Percentiles rank a stretch among this genome's conserved stretches.
These are phyloP conservation scores for Elongisporangium undulatum DNA, from an alignment of 352 stramenopile genomes.

Conservation along the genomic window DNA sequence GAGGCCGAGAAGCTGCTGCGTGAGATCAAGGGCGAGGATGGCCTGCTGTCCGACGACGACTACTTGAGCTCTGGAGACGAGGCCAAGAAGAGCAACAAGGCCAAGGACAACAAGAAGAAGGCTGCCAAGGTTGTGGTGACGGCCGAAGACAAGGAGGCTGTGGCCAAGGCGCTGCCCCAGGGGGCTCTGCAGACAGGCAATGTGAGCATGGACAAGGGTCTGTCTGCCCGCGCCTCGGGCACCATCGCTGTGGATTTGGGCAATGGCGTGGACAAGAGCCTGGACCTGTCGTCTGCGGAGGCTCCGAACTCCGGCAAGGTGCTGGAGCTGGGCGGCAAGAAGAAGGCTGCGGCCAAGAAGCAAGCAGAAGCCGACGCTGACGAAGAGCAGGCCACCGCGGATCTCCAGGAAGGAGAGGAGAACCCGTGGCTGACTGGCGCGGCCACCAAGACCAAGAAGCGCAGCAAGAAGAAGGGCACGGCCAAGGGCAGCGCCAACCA, in stretches of 20 bases:
- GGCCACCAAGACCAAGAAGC: slow-evolving; percentile 55
- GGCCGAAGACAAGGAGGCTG: slow-evolving; percentile 40
- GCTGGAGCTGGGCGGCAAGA: slow-evolving; percentile 31
- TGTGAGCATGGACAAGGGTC: slow-evolving; percentile 70
- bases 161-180: slow-evolving; percentile 46
- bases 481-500: slow-evolving; percentile 28
- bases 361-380: slow-evolving; percentile 18
- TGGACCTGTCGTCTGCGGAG: slow-evolving; percentile 6
- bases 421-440: slow-evolving; percentile 65
- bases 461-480: slow-evolving; percentile 62
- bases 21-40: slow-evolving; percentile 89
- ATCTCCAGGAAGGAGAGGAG: slow-evolving; percentile 27
- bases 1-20: slow-evolving; percentile 92
- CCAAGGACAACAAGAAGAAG: slow-evolving; percentile 24
- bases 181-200: slow-evolving; percentile 49
- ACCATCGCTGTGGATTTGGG: slow-evolving; percentile 75
- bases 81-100: slow-evolving; percentile 19
- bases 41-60: slow-evolving; percentile 55
- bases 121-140: slow-evolving; percentile 41
- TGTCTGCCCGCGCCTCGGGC: slow-evolving; percentile 57
- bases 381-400: background rate
- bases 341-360: slow-evolving; percentile 11
- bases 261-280: slow-evolving; percentile 17
- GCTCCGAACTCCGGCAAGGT: slow-evolving; percentile 7
- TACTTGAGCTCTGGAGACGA: slow-evolving; percentile 44